Conservation (phyloP, 2,329 filamentous ascomycete genomes). For the Ilyonectria mors-panacis region DNA sequence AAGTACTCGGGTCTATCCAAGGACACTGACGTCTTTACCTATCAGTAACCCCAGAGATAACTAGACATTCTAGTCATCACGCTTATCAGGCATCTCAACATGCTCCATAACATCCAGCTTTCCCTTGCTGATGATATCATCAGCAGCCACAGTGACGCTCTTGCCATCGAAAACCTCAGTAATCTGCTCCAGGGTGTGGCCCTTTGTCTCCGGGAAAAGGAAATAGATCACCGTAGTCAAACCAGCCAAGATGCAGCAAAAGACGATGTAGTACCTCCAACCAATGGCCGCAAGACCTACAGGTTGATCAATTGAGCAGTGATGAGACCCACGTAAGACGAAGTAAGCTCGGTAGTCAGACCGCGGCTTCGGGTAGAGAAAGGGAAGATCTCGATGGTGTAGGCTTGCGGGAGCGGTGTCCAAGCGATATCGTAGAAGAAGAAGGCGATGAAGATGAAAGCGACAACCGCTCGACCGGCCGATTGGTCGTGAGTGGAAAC, state of each 20-base stretch:
- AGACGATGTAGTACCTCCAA: conserved; percentile 58
- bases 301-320: conserved; percentile 57
- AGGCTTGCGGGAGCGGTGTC: conserved; percentile 48
- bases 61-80: too few relatives aligned
- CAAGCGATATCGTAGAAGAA: conserved; percentile 53
- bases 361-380: conserved; percentile 18
- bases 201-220: conserved; percentile 50
- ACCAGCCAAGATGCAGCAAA: conserved; percentile 49
- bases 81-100: too few relatives aligned
- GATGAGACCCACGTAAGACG: conserved; percentile 29
- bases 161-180: conserved; percentile 41
- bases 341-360: not conserved
- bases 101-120: too few relatives aligned
- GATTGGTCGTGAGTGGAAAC: conserved; percentile 28
- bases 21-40: too few relatives aligned
- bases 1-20: too few relatives aligned
- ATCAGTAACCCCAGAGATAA: too few relatives aligned
- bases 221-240: conserved; percentile 53
- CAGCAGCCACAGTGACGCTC: too few relatives aligned
- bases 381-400: conserved; percentile 43
- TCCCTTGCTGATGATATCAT: too few relatives aligned
- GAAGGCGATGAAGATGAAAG: conserved; percentile 55
- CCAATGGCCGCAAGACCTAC: conserved; percentile 52
- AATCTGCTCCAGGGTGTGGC: conserved; percentile 45
- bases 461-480: conserved; percentile 47